Base-by-base conservation (phyloP, 78 protist genomes). In the Pirum gemmata region DNA sequence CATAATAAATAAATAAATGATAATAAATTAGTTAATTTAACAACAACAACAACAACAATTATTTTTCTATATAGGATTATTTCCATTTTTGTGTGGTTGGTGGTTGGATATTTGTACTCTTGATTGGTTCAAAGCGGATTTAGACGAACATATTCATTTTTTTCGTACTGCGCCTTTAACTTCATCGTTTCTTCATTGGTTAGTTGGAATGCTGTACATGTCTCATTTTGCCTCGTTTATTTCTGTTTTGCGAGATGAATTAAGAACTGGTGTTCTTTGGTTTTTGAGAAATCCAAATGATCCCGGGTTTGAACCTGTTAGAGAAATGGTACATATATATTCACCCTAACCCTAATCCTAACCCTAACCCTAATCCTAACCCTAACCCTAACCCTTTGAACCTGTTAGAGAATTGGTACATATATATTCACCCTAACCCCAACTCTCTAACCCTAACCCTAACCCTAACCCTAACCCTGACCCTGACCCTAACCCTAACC, bases 311-410 rank as follows among this genome's bases (percentile, higher is more conserved):
- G 76, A 87, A 36, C 90, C 90, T 1, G 76, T 87, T 38, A n/a
- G 38, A 27, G 90, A 87, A 73, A 87, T 87, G 90, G 80, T 86
- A n/a, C n/a, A n/a, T n/a, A n/a, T n/a, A n/a, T n/a, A n/a, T n/a
- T n/a, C n/a, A n/a, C n/a, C n/a, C n/a, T n/a, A n/a, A n/a, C n/a
- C n/a, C n/a, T n/a, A n/a, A n/a, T n/a, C n/a, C n/a, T n/a, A n/a
- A n/a, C n/a, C n/a, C n/a, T n/a, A n/a, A n/a, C n/a, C n/a, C n/a
- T n/a, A n/a, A n/a, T n/a, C n/a, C n/a, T n/a, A n/a, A n/a, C n/a
- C n/a, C n/a, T n/a, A n/a, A n/a, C n/a, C n/a, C n/a, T n/a, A n/a
- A n/a, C n/a, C n/a, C n/a, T 87, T 87, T 26, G 76, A 87, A 36
- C 90, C 90, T 1, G 76, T 87, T 38, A n/a, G 38, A 27, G 90